phyloP scores from a whole-genome alignment of 305 asterid species.

The Fraxinus angustifolia region DNA sequence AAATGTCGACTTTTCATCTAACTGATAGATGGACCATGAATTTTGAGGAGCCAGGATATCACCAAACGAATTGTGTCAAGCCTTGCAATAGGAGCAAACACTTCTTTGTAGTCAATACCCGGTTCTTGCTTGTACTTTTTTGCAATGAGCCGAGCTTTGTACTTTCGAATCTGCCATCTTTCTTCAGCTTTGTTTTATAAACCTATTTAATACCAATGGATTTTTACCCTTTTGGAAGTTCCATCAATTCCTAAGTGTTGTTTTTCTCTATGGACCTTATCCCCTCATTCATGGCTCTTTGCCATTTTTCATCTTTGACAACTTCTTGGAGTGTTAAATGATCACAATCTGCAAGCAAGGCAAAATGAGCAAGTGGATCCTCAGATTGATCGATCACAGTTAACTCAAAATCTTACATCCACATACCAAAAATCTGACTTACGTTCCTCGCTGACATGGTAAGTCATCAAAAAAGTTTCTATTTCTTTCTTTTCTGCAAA shows the following conservation, averaged over 20 bases:
- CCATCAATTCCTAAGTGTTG: neutral
- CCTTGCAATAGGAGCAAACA: neutral
- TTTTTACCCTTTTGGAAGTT: neutral
- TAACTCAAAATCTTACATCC: neutral
- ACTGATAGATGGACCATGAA: neutral
- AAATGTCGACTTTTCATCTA: neutral
- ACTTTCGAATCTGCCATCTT: neutral
- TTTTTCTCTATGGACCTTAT: neutral
- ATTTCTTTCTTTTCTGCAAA: neutral
- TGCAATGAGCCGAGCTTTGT: neutral
- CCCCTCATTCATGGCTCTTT: neutral
- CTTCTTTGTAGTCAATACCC: neutral
- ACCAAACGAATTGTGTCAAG: neutral
- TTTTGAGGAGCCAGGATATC: neutral
- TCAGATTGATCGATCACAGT: neutral
- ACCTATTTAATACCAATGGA: neutral
- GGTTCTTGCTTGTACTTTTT: neutral
- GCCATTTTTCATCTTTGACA: neutral
- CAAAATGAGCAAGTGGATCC: neutral
- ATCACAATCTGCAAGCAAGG: neutral
- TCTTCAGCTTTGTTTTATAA: neutral
- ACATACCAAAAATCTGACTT: neutral
- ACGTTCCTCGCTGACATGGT: neutral
- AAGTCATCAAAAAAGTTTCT: neutral
- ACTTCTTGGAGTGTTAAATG: neutral